Conservation (phyloP, 2,329 filamentous ascomycete species). For the Cladosporium velox region DNA sequence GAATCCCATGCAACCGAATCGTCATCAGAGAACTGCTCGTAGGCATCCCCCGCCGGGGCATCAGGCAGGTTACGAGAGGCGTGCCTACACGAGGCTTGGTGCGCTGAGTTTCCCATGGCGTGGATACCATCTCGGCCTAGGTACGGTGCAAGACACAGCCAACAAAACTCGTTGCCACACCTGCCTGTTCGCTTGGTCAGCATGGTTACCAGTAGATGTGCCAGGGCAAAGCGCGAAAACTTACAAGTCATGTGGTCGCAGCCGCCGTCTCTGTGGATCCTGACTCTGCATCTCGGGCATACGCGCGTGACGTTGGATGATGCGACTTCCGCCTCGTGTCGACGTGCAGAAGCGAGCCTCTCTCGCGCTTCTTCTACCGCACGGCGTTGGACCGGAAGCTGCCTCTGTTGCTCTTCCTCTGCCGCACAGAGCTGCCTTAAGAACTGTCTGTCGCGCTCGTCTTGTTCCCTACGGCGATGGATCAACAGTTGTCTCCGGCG, state of each 20-base stretch:
- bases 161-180: constrained; percentile 33
- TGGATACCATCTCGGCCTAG: constrained; percentile 9
- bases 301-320: constrained; percentile 24
- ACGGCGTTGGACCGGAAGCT: no score
- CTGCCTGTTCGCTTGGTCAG: constrained; percentile 5
- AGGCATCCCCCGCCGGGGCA: no score
- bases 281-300: constrained; percentile 27
- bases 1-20: no score
- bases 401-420: background rate
- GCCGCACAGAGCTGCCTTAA: no score
- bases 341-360: background rate
- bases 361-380: background rate
- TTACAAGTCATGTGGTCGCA: constrained; percentile 34
- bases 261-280: constrained; percentile 30
- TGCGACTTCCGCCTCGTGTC: constrained; percentile 6
- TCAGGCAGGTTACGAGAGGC: constrained; percentile 4
- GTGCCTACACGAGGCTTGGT: constrained; percentile 19
- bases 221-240: background rate
- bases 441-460: no score
- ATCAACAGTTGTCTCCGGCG: no score
- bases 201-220: no score
- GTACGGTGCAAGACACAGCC: constrained; percentile 27
- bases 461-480: no score
- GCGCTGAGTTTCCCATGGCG: constrained; percentile 20
- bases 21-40: no score